phyloP scores from a whole-genome alignment of 2,329 filamentous ascomycete genomes.

The Ophiostoma ips region DNA sequence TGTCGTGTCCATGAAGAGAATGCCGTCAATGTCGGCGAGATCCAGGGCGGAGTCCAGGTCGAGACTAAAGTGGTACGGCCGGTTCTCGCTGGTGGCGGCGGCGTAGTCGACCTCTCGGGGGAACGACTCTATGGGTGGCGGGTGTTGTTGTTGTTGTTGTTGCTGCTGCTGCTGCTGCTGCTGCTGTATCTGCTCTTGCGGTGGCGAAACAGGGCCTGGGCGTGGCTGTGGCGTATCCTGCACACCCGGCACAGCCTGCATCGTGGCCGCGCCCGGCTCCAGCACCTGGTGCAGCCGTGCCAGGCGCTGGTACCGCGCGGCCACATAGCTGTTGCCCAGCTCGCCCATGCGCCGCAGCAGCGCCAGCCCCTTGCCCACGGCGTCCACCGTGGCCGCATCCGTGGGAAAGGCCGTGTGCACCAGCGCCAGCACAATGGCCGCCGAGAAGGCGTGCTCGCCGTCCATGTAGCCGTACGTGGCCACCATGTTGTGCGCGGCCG shows the following conservation, averaged over 20 bases:
- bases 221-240: not conserved
- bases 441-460: slow-evolving; percentile 40
- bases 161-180: not conserved
- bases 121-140: too few species aligned
- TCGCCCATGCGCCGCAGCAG: slow-evolving; percentile 37
- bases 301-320: slow-evolving; percentile 22
- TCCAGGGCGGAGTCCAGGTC: not conserved
- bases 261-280: not conserved
- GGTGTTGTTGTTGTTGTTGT: not conserved
- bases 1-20: not conserved
- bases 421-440: slow-evolving; percentile 39
- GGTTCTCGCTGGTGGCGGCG: not conserved
- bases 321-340: slow-evolving; percentile 36
- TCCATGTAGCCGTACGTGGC: slow-evolving; percentile 45
- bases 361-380: slow-evolving; percentile 28
- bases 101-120: not conserved
- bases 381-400: slow-evolving; percentile 27
- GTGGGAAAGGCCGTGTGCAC: slow-evolving; percentile 37
- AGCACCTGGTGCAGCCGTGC: slow-evolving; percentile 9
- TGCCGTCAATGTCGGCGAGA: not conserved
- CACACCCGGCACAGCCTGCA: not conserved
- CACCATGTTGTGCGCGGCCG: slow-evolving; percentile 34
- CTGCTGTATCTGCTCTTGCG: not conserved
- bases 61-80: not conserved
- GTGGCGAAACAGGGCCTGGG: too few species aligned